A percentile compares a stretch with the other conserved stretches of the same genome.
These are phyloP conservation scores for Zygnema cylindricum DNA, from an alignment of 139 green algal genomes.

Conservation along the genomic window DNA sequence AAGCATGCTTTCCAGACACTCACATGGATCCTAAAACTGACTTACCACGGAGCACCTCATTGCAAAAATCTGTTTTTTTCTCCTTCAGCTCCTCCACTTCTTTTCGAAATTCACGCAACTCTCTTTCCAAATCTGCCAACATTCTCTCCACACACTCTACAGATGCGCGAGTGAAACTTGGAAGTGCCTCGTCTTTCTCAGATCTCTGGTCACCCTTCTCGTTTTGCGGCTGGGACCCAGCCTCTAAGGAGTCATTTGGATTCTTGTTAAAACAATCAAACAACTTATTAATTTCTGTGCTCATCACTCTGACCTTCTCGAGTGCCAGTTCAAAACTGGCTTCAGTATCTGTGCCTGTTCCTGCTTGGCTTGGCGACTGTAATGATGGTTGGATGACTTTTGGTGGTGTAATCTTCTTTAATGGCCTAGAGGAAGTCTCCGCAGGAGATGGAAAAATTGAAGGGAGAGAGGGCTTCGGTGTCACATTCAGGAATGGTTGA, in stretches of 20 bases:
- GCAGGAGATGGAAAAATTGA: too few species aligned
- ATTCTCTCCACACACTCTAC: background rate
- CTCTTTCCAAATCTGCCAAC: background rate
- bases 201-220: background rate
- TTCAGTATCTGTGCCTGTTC: background rate
- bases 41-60: background rate
- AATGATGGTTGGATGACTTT: too few species aligned
- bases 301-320: slow-evolving; percentile 3
- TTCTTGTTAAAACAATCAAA: background rate
- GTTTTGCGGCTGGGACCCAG: background rate
- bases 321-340: background rate
- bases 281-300: background rate
- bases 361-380: background rate
- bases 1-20: too few species aligned
- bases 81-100: background rate
- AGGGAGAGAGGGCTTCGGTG: too few species aligned
- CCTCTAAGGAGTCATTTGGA: background rate
- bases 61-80: background rate
- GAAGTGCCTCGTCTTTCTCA: background rate
- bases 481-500: too few species aligned
- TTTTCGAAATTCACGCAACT: background rate
- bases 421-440: too few species aligned
- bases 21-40: too few species aligned
- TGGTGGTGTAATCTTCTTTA: too few species aligned
- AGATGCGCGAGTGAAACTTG: background rate